Percentiles rank a stretch among this genome's conserved stretches.
Evolutionary conservation across 2,329 filamentous ascomycete species (phyloP).

Genomic region (Pezicula carpinea): DNA sequence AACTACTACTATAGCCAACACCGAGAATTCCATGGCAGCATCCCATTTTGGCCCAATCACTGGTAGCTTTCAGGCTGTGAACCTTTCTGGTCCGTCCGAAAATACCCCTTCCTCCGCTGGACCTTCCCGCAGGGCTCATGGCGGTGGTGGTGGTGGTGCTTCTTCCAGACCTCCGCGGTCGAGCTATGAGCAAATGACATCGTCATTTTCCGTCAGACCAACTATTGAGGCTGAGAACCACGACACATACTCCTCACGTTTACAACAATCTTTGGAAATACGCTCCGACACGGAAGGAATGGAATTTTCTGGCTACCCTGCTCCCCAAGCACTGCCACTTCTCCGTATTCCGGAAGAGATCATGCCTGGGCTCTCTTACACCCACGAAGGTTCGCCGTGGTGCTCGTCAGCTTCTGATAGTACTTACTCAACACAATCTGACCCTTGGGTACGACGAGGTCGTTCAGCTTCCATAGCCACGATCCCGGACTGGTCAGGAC

Average conservation of each 20-base stretch:
- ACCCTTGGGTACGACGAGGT: slow-evolving; percentile 17
- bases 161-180: slow-evolving; percentile 9
- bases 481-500: slow-evolving; percentile 21
- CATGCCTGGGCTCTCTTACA: slow-evolving; percentile 22
- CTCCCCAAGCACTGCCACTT: slow-evolving; percentile 18
- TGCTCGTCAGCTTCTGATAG: slow-evolving; percentile 28
- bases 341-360: slow-evolving; percentile 25
- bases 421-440: slow-evolving; percentile 26
- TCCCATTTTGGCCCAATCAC: slow-evolving; percentile 18
- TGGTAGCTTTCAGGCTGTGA: slow-evolving; percentile 17
- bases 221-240: neutral
- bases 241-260: neutral
- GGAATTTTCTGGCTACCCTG: slow-evolving; percentile 14
- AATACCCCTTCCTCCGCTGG: neutral
- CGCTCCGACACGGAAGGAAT: slow-evolving; percentile 8
- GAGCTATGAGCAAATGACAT: slow-evolving; percentile 11
- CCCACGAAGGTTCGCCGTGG: slow-evolving; percentile 25
- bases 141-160: slow-evolving; percentile 16
- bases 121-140: slow-evolving; percentile 1
- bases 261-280: neutral
- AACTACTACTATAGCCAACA: slow-evolving; percentile 13
- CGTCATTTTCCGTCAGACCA: neutral
- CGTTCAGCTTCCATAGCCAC: slow-evolving; percentile 21
- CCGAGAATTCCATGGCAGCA: slow-evolving; percentile 17
- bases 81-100: slow-evolving; percentile 14